These are phyloP conservation scores for Cladophialophora immunda DNA, from an alignment of 2,329 filamentous ascomycete genomes.

Conservation along the genomic window DNA sequence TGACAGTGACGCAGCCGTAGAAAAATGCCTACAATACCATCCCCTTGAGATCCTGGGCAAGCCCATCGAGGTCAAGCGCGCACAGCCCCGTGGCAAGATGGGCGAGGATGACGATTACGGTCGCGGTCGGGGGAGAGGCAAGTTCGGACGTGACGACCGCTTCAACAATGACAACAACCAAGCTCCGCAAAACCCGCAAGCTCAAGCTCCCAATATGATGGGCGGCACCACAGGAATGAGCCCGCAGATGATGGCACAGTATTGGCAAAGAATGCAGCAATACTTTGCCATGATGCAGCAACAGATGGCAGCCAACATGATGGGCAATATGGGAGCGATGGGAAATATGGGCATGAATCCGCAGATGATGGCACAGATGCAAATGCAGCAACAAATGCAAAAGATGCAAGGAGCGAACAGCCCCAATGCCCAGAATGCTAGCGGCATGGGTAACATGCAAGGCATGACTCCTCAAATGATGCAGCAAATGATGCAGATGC, in stretches of 20 bases:
- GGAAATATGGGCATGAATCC: slow-evolving; percentile 51
- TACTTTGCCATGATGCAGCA: slow-evolving; percentile 96
- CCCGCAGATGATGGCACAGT: slow-evolving; percentile 96
- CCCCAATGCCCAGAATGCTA: slow-evolving; percentile 41
- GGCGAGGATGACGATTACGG: slow-evolving; percentile 82
- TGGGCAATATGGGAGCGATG: slow-evolving; percentile 70
- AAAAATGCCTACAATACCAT: slow-evolving; percentile 78
- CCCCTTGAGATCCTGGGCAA: slow-evolving; percentile 94
- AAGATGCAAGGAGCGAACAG: slow-evolving; percentile 51
- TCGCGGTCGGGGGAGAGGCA: slow-evolving; percentile 57
- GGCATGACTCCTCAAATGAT: slow-evolving; percentile 51
- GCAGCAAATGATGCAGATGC: slow-evolving; percentile 66
- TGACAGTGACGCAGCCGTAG: slow-evolving; percentile 93
- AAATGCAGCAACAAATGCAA: slow-evolving; percentile 65
- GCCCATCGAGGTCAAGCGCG: slow-evolving; percentile 97
- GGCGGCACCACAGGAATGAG: slow-evolving; percentile 73
- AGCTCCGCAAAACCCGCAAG: slow-evolving; percentile 53
- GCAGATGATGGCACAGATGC: slow-evolving; percentile 64
- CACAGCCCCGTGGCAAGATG: slow-evolving; percentile 92
- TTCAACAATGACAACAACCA: slow-evolving; percentile 52
- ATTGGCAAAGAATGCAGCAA: slow-evolving; percentile 98
- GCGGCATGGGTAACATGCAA: slow-evolving; percentile 36
- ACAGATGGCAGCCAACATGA: slow-evolving; percentile 74
- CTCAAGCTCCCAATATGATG: slow-evolving; percentile 40
- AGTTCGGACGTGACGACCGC: slow-evolving; percentile 50